Conservation (phyloP, 1,284 basidiomycete genomes). For the Peniophora sp. region DNA sequence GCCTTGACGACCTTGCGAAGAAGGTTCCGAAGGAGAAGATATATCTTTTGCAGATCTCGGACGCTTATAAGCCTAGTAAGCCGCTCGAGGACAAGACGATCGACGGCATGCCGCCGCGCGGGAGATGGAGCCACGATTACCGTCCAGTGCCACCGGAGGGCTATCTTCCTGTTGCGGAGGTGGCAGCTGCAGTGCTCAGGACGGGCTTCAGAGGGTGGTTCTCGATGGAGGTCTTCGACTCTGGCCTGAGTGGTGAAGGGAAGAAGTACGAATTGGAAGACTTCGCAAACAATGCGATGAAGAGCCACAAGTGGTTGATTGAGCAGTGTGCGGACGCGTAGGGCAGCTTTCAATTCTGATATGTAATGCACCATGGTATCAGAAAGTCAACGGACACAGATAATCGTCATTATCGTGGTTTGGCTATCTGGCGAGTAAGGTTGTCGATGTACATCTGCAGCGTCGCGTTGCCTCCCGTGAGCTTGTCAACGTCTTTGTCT, state of each 20-base stretch:
- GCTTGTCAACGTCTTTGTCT: constrained; percentile 70
- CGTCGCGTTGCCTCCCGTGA: constrained; percentile 71
- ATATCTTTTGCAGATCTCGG: not conserved
- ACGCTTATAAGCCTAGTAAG: not conserved
- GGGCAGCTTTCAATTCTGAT: no score
- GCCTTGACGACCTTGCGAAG: not conserved
- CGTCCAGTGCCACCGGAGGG: not conserved
- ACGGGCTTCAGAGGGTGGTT: not conserved
- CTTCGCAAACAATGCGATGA: not conserved
- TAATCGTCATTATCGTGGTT: constrained; percentile 59
- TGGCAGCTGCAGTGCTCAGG: not conserved
- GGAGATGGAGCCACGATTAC: not conserved
- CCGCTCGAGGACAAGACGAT: not conserved
- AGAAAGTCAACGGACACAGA: no score
- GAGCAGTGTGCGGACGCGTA: no score
- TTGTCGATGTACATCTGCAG: constrained; percentile 88
- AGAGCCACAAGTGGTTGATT: not conserved
- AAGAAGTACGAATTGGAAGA: not conserved
- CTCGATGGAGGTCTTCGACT: not conserved
- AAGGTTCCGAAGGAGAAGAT: not conserved
- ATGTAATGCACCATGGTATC: no score
- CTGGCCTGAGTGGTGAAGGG: not conserved
- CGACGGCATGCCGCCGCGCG: not conserved
- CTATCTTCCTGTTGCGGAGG: not conserved
- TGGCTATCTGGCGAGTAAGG: constrained; percentile 76